Evolutionary conservation across 257 asterid species (phyloP).

Genomic region (Solanum pennellii): DNA sequence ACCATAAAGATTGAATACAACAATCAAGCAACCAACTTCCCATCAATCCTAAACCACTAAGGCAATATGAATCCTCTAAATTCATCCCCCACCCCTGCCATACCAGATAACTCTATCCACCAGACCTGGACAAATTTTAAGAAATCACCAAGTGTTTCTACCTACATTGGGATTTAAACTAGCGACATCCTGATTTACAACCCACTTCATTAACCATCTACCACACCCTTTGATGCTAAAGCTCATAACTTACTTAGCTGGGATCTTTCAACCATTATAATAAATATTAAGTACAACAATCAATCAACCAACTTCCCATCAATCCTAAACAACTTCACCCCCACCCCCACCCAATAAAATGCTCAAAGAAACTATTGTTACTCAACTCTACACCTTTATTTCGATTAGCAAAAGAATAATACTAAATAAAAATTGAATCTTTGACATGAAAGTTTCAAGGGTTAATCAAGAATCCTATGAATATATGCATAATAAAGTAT

Average conservation of each 20-base stretch:
- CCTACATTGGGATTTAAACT: neutral
- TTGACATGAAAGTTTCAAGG: neutral
- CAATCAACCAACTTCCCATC: neutral
- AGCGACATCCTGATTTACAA: neutral
- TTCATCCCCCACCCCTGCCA: neutral
- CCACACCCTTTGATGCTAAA: neutral
- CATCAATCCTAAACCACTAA: neutral
- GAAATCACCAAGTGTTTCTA: neutral
- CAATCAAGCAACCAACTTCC: neutral
- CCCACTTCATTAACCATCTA: neutral
- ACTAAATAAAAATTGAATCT: neutral
- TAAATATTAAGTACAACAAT: neutral
- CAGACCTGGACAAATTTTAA: neutral
- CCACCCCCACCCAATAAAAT: neutral
- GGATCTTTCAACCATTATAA: neutral
- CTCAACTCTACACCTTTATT: neutral
- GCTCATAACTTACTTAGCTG: neutral
- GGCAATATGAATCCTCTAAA: neutral
- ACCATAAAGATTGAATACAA: neutral
- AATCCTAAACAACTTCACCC: neutral
- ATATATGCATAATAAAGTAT: neutral
- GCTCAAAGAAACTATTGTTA: neutral
- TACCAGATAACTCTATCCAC: neutral
- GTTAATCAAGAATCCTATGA: neutral
- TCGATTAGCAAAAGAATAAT: neutral